Percentiles rank a stretch among this genome's conserved stretches.
These are phyloP conservation scores for Xylaria sp. DNA, from an alignment of 2,329 filamentous ascomycete genomes.

Conservation along the genomic window DNA sequence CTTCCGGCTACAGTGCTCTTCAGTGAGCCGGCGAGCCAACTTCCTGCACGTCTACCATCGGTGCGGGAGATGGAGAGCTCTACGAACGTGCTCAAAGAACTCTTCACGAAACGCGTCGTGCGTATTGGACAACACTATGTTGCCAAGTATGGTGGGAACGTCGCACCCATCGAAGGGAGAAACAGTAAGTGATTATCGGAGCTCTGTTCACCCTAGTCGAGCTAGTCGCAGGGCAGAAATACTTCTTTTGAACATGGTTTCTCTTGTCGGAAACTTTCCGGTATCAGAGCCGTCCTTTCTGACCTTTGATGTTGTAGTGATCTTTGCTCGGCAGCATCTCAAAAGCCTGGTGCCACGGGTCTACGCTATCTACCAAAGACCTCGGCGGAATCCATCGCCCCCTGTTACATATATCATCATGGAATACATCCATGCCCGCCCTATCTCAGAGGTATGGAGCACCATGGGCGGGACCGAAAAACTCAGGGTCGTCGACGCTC, in stretches of 20 bases:
- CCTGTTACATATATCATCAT: constrained; percentile 8
- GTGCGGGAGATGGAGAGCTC: neutral
- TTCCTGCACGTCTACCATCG: neutral
- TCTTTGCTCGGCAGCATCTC: constrained; percentile 23
- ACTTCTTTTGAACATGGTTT: too few species aligned
- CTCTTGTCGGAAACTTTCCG: too few species aligned
- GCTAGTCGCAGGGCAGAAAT: too few species aligned
- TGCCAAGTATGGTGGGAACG: neutral
- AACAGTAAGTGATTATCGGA: neutral
- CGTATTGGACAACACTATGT: neutral
- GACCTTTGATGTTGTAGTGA: neutral
- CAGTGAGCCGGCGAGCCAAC: neutral
- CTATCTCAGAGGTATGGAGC: constrained; percentile 6
- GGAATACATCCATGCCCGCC: constrained; percentile 9
- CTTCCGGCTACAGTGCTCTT: neutral
- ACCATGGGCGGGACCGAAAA: constrained; percentile 2
- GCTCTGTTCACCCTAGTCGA: too few species aligned
- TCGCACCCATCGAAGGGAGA: neutral
- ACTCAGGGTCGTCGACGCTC: constrained; percentile 1
- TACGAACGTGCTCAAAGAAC: neutral
- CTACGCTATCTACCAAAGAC: constrained; percentile 22
- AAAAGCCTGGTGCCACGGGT: constrained; percentile 17
- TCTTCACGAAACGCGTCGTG: neutral
- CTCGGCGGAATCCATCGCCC: neutral
- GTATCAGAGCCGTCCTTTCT: too few species aligned